phyloP scores from a whole-genome alignment of 495 filamentous ascomycete genomes.

The Podospora australis region DNA sequence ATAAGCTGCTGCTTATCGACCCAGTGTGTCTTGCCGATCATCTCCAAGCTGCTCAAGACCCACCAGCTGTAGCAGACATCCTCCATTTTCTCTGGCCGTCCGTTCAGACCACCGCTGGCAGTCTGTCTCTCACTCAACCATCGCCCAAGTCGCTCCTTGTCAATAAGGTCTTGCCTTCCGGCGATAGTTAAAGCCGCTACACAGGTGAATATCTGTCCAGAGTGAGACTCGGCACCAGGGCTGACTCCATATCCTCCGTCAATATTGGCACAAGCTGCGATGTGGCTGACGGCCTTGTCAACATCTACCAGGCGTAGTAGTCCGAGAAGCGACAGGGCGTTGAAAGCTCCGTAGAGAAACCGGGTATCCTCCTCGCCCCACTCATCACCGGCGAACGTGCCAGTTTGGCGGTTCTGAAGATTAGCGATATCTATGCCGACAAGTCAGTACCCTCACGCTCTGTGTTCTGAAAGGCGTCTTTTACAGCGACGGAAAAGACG shows the following conservation, averaged over 20 bases:
- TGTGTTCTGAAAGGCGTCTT: background rate
- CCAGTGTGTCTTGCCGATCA: constrained; percentile 86
- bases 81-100: constrained; percentile 88
- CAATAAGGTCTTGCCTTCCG: constrained; percentile 71
- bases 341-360: constrained; percentile 84
- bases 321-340: constrained; percentile 74
- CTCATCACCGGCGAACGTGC: constrained; percentile 86
- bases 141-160: constrained; percentile 69
- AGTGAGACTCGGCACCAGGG: constrained; percentile 85
- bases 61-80: constrained; percentile 99
- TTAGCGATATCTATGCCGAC: constrained; percentile 63
- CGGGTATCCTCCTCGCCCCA: constrained; percentile 96
- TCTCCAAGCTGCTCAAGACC: constrained; percentile 82
- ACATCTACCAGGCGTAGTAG: constrained; percentile 68
- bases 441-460: constrained; percentile 9
- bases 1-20: constrained; percentile 74
- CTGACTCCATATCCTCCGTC: constrained; percentile 88
- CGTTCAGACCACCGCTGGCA: constrained; percentile 82
- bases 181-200: constrained; percentile 83
- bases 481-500: background rate
- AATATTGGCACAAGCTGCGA: constrained; percentile 78
- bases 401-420: constrained; percentile 72
- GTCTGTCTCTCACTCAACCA: constrained; percentile 95
- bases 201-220: constrained; percentile 92
- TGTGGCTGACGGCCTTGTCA: constrained; percentile 66